A percentile compares a stretch with the other conserved stretches of the same genome.
Evolutionary conservation across 1,284 basidiomycete species (phyloP).

Genomic region (Leccinum subfulvum): DNA sequence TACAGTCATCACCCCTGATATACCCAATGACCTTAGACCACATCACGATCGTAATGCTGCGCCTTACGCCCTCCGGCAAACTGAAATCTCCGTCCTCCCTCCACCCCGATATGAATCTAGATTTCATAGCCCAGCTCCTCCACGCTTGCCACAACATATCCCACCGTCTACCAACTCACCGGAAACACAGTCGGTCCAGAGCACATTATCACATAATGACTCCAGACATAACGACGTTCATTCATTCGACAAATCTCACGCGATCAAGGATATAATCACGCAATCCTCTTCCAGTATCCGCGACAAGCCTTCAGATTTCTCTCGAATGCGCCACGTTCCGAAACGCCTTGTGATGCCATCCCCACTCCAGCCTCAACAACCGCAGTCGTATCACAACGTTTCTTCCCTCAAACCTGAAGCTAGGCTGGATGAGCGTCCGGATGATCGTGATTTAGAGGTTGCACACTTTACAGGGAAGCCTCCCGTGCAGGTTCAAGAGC

Average conservation of each 20-base stretch:
- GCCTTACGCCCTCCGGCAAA: constrained; percentile 17
- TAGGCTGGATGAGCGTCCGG: constrained; percentile 2
- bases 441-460: constrained; percentile 5
- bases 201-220: not conserved
- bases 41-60: constrained; percentile 10
- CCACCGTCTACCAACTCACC: constrained; percentile 8
- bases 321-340: constrained; percentile 47
- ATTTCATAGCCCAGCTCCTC: constrained; percentile 5
- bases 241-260: constrained; percentile 14
- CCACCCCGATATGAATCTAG: constrained; percentile 25
- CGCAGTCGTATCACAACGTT: constrained; percentile 8
- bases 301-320: constrained; percentile 21
- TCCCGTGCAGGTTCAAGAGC: constrained; percentile 14
- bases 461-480: constrained; percentile 8
- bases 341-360: constrained; percentile 67
- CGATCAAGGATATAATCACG: not conserved
- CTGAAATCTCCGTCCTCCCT: constrained; percentile 19
- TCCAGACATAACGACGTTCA: constrained; percentile 12
- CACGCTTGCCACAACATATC: constrained; percentile 11
- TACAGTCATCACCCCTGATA: constrained; percentile 9
- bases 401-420: constrained; percentile 1
- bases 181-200: constrained; percentile 7
- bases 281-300: constrained; percentile 15
- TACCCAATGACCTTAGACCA: constrained; percentile 6
- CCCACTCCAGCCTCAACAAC: constrained; percentile 42